A percentile compares a stretch with the other conserved stretches of the same genome.
phyloP scores from a whole-genome alignment of 2,329 filamentous ascomycete genomes.

The Aspergillus nomiae region DNA sequence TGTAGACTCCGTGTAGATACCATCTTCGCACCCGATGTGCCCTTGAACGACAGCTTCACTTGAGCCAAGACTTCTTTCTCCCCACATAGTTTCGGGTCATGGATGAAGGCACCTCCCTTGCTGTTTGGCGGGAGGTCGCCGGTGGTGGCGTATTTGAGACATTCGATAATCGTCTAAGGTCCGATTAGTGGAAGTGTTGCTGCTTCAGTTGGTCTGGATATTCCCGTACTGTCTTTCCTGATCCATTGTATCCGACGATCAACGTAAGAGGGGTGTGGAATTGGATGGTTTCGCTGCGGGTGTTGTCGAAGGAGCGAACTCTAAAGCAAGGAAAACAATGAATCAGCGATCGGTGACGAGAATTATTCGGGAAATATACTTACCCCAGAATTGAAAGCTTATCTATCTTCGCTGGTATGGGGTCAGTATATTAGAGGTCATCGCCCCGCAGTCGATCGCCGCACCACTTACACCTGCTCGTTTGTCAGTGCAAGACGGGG shows the following conservation, averaged over 20 bases:
- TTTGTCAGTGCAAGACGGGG: slow-evolving; percentile 9
- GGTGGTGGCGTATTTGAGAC: slow-evolving; percentile 95
- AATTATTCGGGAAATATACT: slow-evolving; percentile 1
- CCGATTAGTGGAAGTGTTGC: slow-evolving; percentile 8
- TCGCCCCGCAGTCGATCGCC: slow-evolving; percentile 2
- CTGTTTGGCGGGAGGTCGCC: slow-evolving; percentile 91
- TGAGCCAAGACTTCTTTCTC: slow-evolving; percentile 90
- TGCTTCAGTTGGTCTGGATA: slow-evolving; percentile 2
- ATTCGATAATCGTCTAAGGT: slow-evolving; percentile 85
- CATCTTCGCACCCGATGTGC: slow-evolving; percentile 75
- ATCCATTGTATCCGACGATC: slow-evolving; percentile 96
- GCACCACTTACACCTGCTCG: slow-evolving; percentile 35
- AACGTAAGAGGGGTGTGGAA: slow-evolving; percentile 91
- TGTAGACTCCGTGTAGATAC: slow-evolving; percentile 83
- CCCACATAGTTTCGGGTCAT: slow-evolving; percentile 89
- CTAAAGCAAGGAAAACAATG: slow-evolving; percentile 36
- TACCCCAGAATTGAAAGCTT: slow-evolving; percentile 83
- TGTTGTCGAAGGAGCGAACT: slow-evolving; percentile 82
- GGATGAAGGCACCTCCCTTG: slow-evolving; percentile 86
- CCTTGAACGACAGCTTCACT: slow-evolving; percentile 84
- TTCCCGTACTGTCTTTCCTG: slow-evolving; percentile 75
- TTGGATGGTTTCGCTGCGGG: slow-evolving; percentile 73
- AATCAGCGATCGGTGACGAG: slow-evolving; percentile 3
- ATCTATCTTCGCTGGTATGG: slow-evolving; percentile 72
- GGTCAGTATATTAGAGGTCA: slow-evolving; percentile 5